Base-by-base conservation (phyloP, 1,284 basidiomycete species). In the Neonothopanus nambi region DNA sequence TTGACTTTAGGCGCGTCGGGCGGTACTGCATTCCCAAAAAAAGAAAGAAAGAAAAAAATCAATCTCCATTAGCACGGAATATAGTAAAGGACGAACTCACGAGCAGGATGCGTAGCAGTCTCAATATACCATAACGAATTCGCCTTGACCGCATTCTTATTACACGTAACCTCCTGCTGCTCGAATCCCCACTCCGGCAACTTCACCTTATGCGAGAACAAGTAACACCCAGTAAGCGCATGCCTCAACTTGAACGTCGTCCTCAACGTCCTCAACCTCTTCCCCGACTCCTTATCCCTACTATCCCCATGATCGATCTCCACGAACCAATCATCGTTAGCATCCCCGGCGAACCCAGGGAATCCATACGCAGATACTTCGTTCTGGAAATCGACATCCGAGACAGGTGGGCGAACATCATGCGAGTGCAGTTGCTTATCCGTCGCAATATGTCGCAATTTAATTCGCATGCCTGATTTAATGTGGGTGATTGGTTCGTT, bases 341-440 rank as follows among this genome's bases (percentile, higher is more conserved):
- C 82, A 66, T 98, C 96, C 13, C 93, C 94, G 0, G 70, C 69
- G 63, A 89, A 97, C n/a, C 86, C 89, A 1, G 85, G 74, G 74
- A 92, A 88, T 3, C 97, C 97, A 65, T 99, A 99, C 1, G 78
- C 94, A 1, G 95, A 96, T 0, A 98, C 95, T 69, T 99, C 97
- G 66, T 98, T 96, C 76, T 99, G 97, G 78, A 98, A 99, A 63
- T 99, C 97, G 51, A 97, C 94, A 55, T 99, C 96, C 44, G 92
- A 95, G n/a, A 99, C 86, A 13, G 95, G 95, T 3, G 97, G 93
- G 35, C 96, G 88, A 60, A 90, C 74, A 62, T 98, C 95, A 71
- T 99, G 97, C 45, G 92, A 95, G 75, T 99, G 97, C 4, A 99
- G 81, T 50, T 88, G 83, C 70, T 94, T 96, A 61, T 90, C 81